Evolutionary conservation across 1,139 yeast genomes (phyloP).

Genomic region (Hanseniaspora gamundiae): DNA sequence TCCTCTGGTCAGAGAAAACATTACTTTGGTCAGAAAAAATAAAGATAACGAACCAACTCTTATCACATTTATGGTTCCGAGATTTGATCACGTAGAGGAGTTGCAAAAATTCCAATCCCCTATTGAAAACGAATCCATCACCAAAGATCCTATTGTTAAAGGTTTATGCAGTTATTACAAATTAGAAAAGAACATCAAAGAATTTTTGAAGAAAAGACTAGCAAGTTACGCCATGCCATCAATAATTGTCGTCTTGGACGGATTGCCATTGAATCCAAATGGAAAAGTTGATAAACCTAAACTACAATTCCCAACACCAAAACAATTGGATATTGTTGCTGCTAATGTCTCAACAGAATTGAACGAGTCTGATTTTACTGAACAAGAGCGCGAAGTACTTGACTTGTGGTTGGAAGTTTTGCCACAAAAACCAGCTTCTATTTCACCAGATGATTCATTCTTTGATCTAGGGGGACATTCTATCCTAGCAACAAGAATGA

Average conservation of each 20-base stretch:
- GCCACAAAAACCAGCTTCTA: slow-evolving; percentile 72
- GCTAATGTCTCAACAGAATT: slow-evolving; percentile 28
- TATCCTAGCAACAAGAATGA: slow-evolving; percentile 92
- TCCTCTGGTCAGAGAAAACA: slow-evolving; percentile 79
- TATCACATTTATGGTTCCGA: slow-evolving; percentile 87
- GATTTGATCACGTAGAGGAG: slow-evolving; percentile 42
- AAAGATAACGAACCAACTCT: slow-evolving; percentile 86
- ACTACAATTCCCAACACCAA: slow-evolving; percentile 86
- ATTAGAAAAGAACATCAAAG: slow-evolving; percentile 69
- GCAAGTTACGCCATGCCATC: slow-evolving; percentile 93
- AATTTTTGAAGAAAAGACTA: slow-evolving; percentile 72
- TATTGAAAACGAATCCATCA: slow-evolving; percentile 26
- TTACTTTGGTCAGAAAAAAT: slow-evolving; percentile 86
- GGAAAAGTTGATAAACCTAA: slow-evolving; percentile 98
- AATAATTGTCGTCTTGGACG: slow-evolving; percentile 72
- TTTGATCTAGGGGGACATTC: slow-evolving; percentile 98
- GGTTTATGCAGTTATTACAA: slow-evolving; percentile 70
- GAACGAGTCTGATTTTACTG: slow-evolving; percentile 42
- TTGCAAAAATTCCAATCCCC: slow-evolving; percentile 21
- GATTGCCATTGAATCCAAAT: slow-evolving; percentile 89
- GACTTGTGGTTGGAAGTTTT: slow-evolving; percentile 79
- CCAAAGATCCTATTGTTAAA: slow-evolving; percentile 55
- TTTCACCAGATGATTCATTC: slow-evolving; percentile 74
- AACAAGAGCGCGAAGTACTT: slow-evolving; percentile 54
- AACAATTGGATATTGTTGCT: slow-evolving; percentile 47